Evolutionary conservation across 257 asterid genomes (phyloP), one percentile per base, ranked within the genome.

Genomic region (Echium plantagineum): DNA sequence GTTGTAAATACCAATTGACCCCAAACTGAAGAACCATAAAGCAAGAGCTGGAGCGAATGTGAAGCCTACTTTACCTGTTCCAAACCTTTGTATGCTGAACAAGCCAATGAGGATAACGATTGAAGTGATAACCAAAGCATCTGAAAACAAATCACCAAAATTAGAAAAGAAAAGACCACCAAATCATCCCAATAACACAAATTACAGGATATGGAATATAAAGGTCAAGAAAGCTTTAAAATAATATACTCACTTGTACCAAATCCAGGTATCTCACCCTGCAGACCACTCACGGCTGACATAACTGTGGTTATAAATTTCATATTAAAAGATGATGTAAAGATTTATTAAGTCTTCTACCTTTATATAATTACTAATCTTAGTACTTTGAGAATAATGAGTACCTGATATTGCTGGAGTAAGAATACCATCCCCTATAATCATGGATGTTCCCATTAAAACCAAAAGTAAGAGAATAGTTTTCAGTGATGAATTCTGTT

Each of bases 261-360:
- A 66, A 90, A 90, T 66, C 97, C 96, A 1, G 85, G 84, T 70
- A 91, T 60, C 54, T 81, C 86, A 64, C 87, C 95, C 78, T 88
- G 81, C 67, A 91, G 72, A 71, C 98, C 98, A 49, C 95, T 88
- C 74, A 91, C 94, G 54, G 96, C 95, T 62, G 98, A 91, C 95
- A 91, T 81, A 57, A 91, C 98, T 91, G 94, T 64, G 66, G 71
- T 55, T 63, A 60, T 68, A 74, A 62, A 76, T 64, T 58, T 61
- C 21, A 28, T 28, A 46, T 73, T 28, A 75, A 64, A 18, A 66
- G 59, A 68, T 7, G 26, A 53, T 53, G 8, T 53, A 21, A 21
- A 7, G 28, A 53, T 53, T 15, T 10, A 53, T 12, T 21, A 53
- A 1, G 57, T 53, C 57, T 53, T 53, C 10, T 7, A 53, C 28